Evolutionary conservation across 306 rosid genomes (phyloP).

Genomic region (Rosa persica): DNA sequence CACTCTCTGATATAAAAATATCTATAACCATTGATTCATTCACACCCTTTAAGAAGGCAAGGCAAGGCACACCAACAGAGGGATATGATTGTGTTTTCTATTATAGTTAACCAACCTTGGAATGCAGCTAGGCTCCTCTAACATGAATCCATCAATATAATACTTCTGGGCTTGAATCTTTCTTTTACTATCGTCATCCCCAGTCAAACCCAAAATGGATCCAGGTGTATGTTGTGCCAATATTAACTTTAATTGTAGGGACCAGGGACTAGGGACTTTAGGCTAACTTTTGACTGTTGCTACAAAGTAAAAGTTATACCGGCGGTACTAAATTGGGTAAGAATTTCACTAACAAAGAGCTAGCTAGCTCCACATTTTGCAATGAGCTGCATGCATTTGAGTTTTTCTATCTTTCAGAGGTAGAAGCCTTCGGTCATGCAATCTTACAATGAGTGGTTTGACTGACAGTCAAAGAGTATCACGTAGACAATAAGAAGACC

Average conservation of each 20-base stretch:
- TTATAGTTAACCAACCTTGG: background rate
- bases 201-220: background rate
- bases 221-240: background rate
- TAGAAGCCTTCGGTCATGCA: background rate
- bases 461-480: no score
- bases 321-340: background rate
- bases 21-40: no score
- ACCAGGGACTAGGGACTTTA: background rate
- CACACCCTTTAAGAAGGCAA: conserved; percentile 2
- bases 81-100: conserved; percentile 9
- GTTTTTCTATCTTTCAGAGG: background rate
- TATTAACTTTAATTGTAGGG: background rate
- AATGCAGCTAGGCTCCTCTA: conserved; percentile 4
- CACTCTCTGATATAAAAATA: background rate
- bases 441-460: no score
- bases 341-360: background rate
- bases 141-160: background rate
- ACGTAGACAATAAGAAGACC: no score
- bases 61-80: conserved; percentile 14
- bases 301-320: background rate
- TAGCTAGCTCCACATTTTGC: background rate
- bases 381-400: background rate
- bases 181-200: background rate
- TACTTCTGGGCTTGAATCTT: background rate
- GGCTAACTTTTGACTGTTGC: background rate